A percentile compares a stretch with the other conserved stretches of the same genome.
phyloP scores from a whole-genome alignment of 1,284 basidiomycete genomes.

The Ceratobasidium theobromae region DNA sequence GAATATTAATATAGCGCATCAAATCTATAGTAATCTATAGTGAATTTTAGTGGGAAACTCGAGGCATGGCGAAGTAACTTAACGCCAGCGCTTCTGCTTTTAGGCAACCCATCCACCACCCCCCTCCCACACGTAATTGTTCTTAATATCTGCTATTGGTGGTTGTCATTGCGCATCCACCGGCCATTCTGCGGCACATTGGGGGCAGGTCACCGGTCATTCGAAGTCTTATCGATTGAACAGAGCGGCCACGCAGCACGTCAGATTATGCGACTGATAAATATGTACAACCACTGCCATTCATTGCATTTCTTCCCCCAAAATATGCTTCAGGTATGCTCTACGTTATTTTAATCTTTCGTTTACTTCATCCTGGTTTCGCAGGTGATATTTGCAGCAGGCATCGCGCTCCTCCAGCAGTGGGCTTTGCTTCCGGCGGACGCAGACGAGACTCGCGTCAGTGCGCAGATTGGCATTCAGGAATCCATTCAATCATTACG shows the following conservation, averaged over 20 bases:
- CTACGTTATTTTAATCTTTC: too few relatives aligned
- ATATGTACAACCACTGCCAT: not conserved
- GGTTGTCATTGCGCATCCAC: slow-evolving; percentile 5
- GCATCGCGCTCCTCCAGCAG: too few relatives aligned
- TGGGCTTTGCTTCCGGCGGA: too few relatives aligned
- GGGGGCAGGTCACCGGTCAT: slow-evolving; percentile 24
- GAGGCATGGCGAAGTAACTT: slow-evolving; percentile 16
- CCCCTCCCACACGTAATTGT: slow-evolving; percentile 39
- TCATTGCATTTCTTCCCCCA: slow-evolving; percentile 11
- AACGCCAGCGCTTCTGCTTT: not conserved
- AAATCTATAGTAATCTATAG: too few relatives aligned
- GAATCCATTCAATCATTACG: too few relatives aligned
- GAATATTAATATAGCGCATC: too few relatives aligned
- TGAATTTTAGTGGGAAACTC: too few relatives aligned
- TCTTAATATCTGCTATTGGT: slow-evolving; percentile 26
- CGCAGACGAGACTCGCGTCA: too few relatives aligned
- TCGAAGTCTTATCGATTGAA: slow-evolving; percentile 8
- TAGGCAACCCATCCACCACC: slow-evolving; percentile 37
- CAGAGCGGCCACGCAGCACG: slow-evolving; percentile 16
- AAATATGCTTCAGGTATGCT: slow-evolving; percentile 23
- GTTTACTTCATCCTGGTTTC: too few relatives aligned
- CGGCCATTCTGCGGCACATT: slow-evolving; percentile 27
- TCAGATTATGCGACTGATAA: slow-evolving; percentile 9
- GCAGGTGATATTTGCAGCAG: too few relatives aligned
- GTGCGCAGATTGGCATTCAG: too few relatives aligned